phyloP scores from a whole-genome alignment of 345 rosid species.

The Microthlaspi erraticum region DNA sequence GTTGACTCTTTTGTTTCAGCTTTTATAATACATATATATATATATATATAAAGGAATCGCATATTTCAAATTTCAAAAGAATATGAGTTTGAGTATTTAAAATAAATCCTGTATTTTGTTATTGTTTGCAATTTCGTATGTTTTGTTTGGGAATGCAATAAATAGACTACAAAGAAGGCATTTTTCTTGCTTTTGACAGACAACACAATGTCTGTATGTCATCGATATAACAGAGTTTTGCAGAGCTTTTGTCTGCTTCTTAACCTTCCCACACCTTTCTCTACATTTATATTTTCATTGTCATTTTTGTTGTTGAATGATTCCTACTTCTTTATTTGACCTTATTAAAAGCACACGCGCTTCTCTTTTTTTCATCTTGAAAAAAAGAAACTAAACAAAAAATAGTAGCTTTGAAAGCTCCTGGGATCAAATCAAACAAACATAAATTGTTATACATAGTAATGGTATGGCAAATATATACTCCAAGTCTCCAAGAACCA shows the following conservation, averaged over 20 bases:
- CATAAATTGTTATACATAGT: conserved; percentile 23
- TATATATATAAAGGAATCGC: background rate
- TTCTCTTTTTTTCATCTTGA: conserved; percentile 10
- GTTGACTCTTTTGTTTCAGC: background rate
- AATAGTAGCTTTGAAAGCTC: conserved; percentile 1
- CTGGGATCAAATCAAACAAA: conserved; percentile 26
- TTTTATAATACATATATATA: no score
- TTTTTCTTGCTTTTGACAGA: conserved; percentile 17
- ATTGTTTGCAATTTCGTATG: background rate
- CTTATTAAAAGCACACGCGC: conserved; percentile 11
- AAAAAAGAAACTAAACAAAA: background rate
- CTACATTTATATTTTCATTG: background rate
- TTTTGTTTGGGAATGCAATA: conserved; percentile 18
- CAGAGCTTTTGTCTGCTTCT: conserved; percentile 39
- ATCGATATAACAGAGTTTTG: conserved; percentile 42
- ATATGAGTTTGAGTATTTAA: background rate
- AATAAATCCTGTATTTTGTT: background rate
- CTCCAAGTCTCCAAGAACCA: conserved; percentile 20
- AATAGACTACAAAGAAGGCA: conserved; percentile 33
- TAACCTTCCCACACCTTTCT: conserved; percentile 1
- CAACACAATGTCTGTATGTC: conserved; percentile 39
- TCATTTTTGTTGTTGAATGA: background rate
- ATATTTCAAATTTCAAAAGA: background rate
- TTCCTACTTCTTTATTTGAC: conserved; percentile 26
- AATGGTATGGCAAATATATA: background rate